These are phyloP conservation scores for Cytospora piceae DNA, from an alignment of 2,329 filamentous ascomycete genomes.

Conservation along the genomic window DNA sequence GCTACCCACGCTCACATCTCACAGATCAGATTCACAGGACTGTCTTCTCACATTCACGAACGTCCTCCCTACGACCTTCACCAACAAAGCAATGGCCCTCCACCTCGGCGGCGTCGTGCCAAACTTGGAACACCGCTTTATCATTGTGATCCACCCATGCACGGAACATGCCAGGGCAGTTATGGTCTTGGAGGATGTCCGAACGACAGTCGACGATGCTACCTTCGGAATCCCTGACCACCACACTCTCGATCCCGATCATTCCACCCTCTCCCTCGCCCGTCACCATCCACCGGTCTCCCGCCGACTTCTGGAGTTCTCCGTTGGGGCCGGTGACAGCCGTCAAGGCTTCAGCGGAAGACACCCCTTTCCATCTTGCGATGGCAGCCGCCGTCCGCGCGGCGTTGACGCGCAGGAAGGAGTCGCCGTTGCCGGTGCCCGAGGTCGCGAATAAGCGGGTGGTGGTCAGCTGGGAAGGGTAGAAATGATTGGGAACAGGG, in stretches of 20 bases:
- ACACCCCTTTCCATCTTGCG: conserved; percentile 61
- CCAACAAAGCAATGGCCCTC: conserved; percentile 10
- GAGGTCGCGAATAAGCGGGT: conserved; percentile 64
- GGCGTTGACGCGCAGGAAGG: conserved; percentile 75
- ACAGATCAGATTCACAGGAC: not conserved
- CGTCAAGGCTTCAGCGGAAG: conserved; percentile 62
- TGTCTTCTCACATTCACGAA: conserved; percentile 7
- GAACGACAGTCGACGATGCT: conserved; percentile 46
- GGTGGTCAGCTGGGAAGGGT: conserved; percentile 32
- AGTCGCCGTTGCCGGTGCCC: conserved; percentile 87
- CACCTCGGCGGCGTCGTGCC: conserved; percentile 40
- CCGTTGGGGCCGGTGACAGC: conserved; percentile 72
- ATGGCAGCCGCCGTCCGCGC: conserved; percentile 74
- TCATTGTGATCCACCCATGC: conserved; percentile 73
- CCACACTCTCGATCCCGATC: conserved; percentile 73
- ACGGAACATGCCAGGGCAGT: conserved; percentile 86
- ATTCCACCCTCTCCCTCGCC: conserved; percentile 85
- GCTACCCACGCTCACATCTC: conserved; percentile 12
- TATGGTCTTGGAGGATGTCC: conserved; percentile 75
- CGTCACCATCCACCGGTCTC: conserved; percentile 70
- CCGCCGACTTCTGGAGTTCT: conserved; percentile 75
- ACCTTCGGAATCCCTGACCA: conserved; percentile 50
- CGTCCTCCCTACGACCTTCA: conserved; percentile 14
- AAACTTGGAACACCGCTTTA: conserved; percentile 60
- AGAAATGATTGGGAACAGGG: conserved; percentile 34